phyloP scores from a whole-genome alignment of 2,329 filamentous ascomycete genomes.

The Endoconidiophora laricicola region DNA sequence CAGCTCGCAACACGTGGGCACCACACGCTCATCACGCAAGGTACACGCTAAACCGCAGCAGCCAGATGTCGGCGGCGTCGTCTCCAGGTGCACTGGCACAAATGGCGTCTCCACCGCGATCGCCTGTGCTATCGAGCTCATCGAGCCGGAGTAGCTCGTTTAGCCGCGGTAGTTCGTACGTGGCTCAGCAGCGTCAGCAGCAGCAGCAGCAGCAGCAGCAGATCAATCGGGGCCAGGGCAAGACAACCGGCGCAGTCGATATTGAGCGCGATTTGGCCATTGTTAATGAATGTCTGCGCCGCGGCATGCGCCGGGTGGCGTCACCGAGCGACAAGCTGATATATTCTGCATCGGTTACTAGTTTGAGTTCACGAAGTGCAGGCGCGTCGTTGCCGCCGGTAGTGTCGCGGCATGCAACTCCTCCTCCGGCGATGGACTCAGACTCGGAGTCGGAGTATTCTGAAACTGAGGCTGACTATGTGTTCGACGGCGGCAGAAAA shows the following conservation, averaged over 20 bases:
- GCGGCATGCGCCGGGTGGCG: conserved; percentile 5
- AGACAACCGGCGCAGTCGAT: neutral
- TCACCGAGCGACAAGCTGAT: neutral
- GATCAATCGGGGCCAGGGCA: neutral
- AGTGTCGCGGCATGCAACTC: neutral
- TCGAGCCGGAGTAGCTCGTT: too few relatives aligned
- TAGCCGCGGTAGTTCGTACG: too few relatives aligned
- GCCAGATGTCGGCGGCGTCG: too few relatives aligned
- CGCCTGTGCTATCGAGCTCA: too few relatives aligned
- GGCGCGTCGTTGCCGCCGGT: too few relatives aligned
- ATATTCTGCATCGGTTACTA: too few relatives aligned
- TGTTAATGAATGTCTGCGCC: conserved; percentile 5
- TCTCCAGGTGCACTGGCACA: too few relatives aligned
- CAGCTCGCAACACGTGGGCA: too few relatives aligned
- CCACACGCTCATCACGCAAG: too few relatives aligned
- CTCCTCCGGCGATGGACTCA: neutral
- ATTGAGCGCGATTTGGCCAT: conserved; percentile 8
- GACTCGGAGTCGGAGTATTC: neutral
- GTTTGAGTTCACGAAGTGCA: too few relatives aligned
- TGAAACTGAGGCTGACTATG: neutral
- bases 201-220: neutral
- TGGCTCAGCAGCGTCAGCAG: neutral
- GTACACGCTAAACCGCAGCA: too few relatives aligned
- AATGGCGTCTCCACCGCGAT: too few relatives aligned
- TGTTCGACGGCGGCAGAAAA: neutral